Evolutionary conservation across 2,329 filamentous ascomycete genomes (phyloP), one percentile per base, ranked within the genome.

Genomic region (Cryphonectria nitschkei): DNA sequence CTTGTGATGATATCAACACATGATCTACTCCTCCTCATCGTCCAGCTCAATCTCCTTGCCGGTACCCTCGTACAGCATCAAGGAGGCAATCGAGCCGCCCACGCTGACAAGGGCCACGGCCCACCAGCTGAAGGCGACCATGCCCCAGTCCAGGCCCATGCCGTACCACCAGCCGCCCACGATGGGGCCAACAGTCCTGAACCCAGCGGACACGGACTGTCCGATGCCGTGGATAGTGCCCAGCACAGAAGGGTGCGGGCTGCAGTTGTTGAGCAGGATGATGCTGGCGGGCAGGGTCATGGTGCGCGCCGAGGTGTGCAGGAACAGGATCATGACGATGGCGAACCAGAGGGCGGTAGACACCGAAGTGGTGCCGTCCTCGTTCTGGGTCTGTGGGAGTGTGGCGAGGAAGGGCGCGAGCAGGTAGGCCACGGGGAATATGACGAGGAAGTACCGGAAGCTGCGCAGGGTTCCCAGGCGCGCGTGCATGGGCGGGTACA

Each of bases 271-370:
- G 60, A 90, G 80, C 11, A 90, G 78, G 69, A 90, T 88, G 50
- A 88, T 87, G 76, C 85, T 87, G 3, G 86, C 86, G 0, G 87
- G 87, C 11, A 88, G 79, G 0, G 86, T 86, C 75, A 95, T 93
- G 0, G 93, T 95, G 39, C 92, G 85, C 0, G 90, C 92, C 4
- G 90, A 83, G 22, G 94, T 92, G 77, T 95, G 92, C 11, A 94
- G 78, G 22, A 88, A 83, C 1, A 93, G 83, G 1, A 93, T 89
- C 2, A 87, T 76, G 0, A 85, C 83, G 70, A 93, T 89, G 22
- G 86, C 86, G 1, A 85, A 80, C 90, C 89, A 73, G 22, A 73
- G 67, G 46, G 91, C 81, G 14, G 68, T 62, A 7, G 71, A 72
- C 1, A 69, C 69, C 4, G 65, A 61, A 7, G 69, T 66, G 26